Base-by-base conservation (phyloP, 495 filamentous ascomycete species). In the Aspergillus haitiensis region DNA sequence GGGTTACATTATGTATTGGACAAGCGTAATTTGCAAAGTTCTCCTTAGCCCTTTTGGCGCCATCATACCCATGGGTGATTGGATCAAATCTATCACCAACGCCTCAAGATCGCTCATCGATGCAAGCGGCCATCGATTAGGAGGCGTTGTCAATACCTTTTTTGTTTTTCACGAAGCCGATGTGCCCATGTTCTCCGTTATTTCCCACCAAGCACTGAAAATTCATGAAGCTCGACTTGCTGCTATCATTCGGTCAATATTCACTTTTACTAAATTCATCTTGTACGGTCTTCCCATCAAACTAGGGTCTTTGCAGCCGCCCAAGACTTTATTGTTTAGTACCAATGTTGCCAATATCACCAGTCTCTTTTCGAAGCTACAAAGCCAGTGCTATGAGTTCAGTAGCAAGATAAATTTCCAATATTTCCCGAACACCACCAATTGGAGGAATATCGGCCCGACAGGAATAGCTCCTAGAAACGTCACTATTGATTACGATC, bases 151-250 rank as follows among this genome's bases (percentile, higher is more conserved):
- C 31, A 71, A 70, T 52, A 66, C 73, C 0, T 75, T 80, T 55
- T 74, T 80, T 55, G 67, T 73, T 13, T 78, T 80, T 52, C 73
- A 80, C 34, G 75, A 82, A 32, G 79, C 83, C 3, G 84, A 87
- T 55, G 79, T 86, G 27, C 84, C 83, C 16, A 77, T 79, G 64
- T 86, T 87, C 59, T 87, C 84, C 0, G 78, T 84, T 21, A 65
- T 83, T 51, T 84, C 84, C n/a, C 84, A 86, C 57, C 81, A 84
- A 59, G 80, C 84, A 3, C 65, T 87, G 40, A 80, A 74, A 47
- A 64, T 74, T 5, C 72, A 86, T 34, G 71, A 84, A 56, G 72
- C 69, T n/a, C 72, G 76, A n/a, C 63, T 79, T 34, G 45, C 52
- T 7, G 58, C 62, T 11, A 16, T 75, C 12, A 44, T 71, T 11